Evolutionary conservation across 31 red algal species (phyloP), one percentile per base, ranked within the genome.

Genomic region (Endocladia muricata): DNA sequence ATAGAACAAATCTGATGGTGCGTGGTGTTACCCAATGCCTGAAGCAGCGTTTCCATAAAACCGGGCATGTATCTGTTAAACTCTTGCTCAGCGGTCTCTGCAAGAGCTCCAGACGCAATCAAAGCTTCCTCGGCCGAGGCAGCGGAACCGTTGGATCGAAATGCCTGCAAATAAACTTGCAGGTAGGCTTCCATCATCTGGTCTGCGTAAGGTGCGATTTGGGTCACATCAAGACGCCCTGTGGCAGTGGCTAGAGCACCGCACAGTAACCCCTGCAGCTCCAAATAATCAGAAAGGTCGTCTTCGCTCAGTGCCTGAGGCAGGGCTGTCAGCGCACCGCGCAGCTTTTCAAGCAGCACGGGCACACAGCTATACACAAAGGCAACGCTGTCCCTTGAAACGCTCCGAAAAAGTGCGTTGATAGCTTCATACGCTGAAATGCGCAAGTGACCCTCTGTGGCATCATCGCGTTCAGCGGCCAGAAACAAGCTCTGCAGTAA

Each of bases 401-500:
- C 79, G 61, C 56, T 62, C 51, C 90, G 80, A 51, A 98, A 73
- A 58, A 92, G 47, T 5, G 83, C 68, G 48, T 76, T 93, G 44
- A 99, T 39, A 54, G 92, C 79, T 81, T 99, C 96, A 87, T 95
- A 99, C 21, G 89, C 84, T 41, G 88, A 57, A 43, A 82, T 81
- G 13, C 88, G 89, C 35, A 99, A 61, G 72, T 89, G 65, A 28
- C 68, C 73, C 59, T 99, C 96, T 33, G 70, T 57, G 6, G 82
- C 87, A 78, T 99, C 96, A 52, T 85, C 77, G 28, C 96, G 91
- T 52, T 74, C 55, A 34, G 96, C 82, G 1, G 78, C 61, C 33
- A 64, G 38, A 23, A 94, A 56, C 13, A 99, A 70, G 42, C 59
- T 57, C 28, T 55, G 41, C 31, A 94, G 48, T 3, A 99, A 61